These are phyloP conservation scores for Piromyces sp. DNA, from an alignment of 192 early-diverging fungal genomes.

Conservation along the genomic window DNA sequence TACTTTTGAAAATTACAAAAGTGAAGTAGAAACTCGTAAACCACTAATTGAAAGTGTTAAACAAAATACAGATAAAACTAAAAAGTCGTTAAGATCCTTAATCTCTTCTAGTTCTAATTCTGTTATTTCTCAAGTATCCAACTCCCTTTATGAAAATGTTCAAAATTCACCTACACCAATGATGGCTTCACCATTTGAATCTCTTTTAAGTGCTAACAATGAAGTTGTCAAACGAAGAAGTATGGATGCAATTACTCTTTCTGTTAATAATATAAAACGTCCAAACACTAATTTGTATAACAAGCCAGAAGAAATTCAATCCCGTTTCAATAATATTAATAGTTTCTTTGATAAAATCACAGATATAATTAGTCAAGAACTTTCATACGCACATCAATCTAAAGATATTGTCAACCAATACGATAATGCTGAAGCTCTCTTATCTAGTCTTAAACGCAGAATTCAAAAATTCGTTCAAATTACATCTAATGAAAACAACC, in stretches of 20 bases:
- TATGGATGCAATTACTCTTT: not conserved
- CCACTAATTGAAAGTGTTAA: not conserved
- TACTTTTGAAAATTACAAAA: not conserved
- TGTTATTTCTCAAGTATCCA: not conserved
- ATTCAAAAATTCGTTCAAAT: not conserved
- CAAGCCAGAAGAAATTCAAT: not conserved
- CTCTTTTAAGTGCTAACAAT: not conserved
- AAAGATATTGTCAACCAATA: not conserved
- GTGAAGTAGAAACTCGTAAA: not conserved
- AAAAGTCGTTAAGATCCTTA: not conserved
- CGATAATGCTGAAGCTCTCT: not conserved
- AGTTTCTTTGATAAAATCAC: not conserved
- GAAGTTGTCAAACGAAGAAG: not conserved
- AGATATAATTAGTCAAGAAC: not conserved
- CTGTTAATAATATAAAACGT: not conserved
- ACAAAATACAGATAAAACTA: not conserved
- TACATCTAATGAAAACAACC: not conserved
- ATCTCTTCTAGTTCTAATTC: not conserved
- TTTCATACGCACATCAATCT: not conserved
- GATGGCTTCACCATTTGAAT: not conserved
- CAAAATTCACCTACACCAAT: not conserved
- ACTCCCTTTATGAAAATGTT: not conserved
- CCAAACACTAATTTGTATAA: not conserved
- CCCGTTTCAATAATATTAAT: not conserved
- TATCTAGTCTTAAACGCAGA: not conserved